Base-by-base conservation (phyloP, 495 filamentous ascomycete species). In the Lasiosphaeria miniovina region DNA sequence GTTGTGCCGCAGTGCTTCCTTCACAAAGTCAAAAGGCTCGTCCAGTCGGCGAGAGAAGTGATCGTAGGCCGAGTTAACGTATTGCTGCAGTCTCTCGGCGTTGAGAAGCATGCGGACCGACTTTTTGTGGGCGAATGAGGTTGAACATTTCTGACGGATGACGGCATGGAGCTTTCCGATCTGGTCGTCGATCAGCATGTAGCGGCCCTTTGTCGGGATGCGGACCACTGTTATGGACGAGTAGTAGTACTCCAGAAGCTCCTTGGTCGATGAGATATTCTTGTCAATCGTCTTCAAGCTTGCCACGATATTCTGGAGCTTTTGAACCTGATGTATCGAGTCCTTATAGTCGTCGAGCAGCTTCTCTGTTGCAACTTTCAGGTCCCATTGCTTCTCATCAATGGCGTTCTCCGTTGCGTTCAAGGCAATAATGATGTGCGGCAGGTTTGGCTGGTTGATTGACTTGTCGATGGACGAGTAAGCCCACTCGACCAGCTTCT, bases 181-280 rank as follows among this genome's bases (percentile, higher is more conserved):
- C 69, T 86, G 83, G 17, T 74, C 65, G n/a, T 79, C 61, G 17
- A 87, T 76, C 15, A 77, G 63, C 62, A 73, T 70, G 54, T 74
- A 74, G 10, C 76, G 73, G 3, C 80, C 79, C 49, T 73, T 76
- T 6, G 64, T 66, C 0, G 82, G 84, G n/a, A 87, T 75, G 1
- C 77, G 68, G 0, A 85, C 71, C 7, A 85, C 80, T 7, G 46
- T 77, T 7, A 87, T 71, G 0, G 77, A 78, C 17, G 71, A 72
- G 57, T 86, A 87, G 60, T 84, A 87, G 32, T 71, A 78, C 35
- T 74, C 54, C 1, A 86, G 64, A 4, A 86, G 71, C n/a, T 82
- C 74, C 52, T 79, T 71, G 0, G 77, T 73, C 6, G 71, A 77
- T 7, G 68, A 59, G 48, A 70, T 66, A n/a, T 45, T 56, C 34